A percentile compares a stretch with the other conserved stretches of the same genome.
Evolutionary conservation across 2,329 filamentous ascomycete species (phyloP).

Genomic region (Raffaelea arxii): DNA sequence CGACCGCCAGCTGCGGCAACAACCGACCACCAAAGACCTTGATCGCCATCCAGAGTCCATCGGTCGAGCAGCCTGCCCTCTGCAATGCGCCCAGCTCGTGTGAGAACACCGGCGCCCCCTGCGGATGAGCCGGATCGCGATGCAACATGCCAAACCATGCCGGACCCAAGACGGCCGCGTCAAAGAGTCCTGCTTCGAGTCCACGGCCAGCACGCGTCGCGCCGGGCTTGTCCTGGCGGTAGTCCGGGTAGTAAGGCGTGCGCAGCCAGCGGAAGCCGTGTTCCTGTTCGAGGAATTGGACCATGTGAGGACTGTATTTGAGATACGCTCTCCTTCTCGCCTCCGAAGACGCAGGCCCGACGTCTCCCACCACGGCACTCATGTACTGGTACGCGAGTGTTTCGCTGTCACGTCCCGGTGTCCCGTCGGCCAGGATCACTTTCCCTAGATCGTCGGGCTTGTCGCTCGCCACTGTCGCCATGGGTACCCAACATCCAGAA

Average conservation of each 20-base stretch:
- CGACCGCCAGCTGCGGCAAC: slow-evolving; percentile 7
- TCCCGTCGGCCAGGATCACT: too few species aligned
- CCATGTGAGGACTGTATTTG: slow-evolving; percentile 20
- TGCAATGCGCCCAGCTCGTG: slow-evolving; percentile 10
- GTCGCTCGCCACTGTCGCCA: slow-evolving; percentile 16
- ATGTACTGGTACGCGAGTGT: too few species aligned
- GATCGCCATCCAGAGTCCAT: slow-evolving; percentile 6
- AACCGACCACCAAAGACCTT: slow-evolving; percentile 8
- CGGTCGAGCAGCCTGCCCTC: slow-evolving; percentile 6
- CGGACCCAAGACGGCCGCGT: slow-evolving; percentile 16
- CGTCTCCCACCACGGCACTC: slow-evolving; percentile 17
- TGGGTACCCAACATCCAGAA: slow-evolving; percentile 24
- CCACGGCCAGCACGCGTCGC: slow-evolving; percentile 15
- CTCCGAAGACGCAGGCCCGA: slow-evolving; percentile 18
- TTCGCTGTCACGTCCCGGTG: too few species aligned
- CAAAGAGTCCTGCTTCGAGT: slow-evolving; percentile 19
- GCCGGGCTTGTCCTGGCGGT: slow-evolving; percentile 18
- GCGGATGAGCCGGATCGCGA: slow-evolving; percentile 6
- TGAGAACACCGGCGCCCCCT: slow-evolving; percentile 9
- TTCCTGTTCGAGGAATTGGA: slow-evolving; percentile 17
- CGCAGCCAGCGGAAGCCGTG: slow-evolving; percentile 20
- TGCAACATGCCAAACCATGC: slow-evolving; percentile 14
- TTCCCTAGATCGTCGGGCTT: slow-evolving; percentile 18
- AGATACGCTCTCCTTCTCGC: slow-evolving; percentile 20
- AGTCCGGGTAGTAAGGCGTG: slow-evolving; percentile 20